Percentiles rank a stretch among this genome's conserved stretches.
Conservation (phyloP, 2,329 filamentous ascomycete genomes). For the Aaosphaeria pasadenensis region DNA sequence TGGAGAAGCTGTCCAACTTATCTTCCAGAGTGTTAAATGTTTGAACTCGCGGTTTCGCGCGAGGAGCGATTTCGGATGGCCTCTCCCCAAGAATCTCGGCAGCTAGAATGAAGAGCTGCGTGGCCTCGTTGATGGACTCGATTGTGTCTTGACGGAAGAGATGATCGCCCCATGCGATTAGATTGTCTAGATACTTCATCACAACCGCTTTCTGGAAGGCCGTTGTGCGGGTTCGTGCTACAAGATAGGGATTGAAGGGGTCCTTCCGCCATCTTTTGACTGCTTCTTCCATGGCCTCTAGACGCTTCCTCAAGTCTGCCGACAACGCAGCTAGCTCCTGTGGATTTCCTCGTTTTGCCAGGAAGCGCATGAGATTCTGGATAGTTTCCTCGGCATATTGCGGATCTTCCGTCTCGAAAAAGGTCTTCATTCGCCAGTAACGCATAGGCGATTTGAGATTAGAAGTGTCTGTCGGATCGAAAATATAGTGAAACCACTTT, state of each 20-base stretch:
- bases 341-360: not conserved
- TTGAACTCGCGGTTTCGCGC: not conserved
- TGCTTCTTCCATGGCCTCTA: not conserved
- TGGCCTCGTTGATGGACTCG: not conserved
- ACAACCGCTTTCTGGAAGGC: not conserved
- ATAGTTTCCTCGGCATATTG: not conserved
- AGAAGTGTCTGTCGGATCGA: not conserved
- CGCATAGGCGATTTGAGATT: not conserved
- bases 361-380: not conserved
- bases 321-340: not conserved
- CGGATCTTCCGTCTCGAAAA: not conserved
- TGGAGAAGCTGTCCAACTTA: not conserved
- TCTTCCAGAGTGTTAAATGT: not conserved
- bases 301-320: not conserved
- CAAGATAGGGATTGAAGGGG: not conserved
- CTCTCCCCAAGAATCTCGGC: not conserved
- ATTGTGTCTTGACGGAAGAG: not conserved
- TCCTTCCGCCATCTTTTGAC: not conserved
- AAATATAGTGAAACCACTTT: not conserved
- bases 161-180: not conserved
- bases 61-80: not conserved
- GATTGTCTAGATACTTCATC: slow-evolving; percentile 1
- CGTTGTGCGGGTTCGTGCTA: not conserved
- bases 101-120: not conserved
- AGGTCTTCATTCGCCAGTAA: not conserved